A percentile compares a stretch with the other conserved stretches of the same genome.
These are phyloP conservation scores for Ceratobasidium sp. DNA, from an alignment of 1,284 basidiomycete species.

Conservation along the genomic window DNA sequence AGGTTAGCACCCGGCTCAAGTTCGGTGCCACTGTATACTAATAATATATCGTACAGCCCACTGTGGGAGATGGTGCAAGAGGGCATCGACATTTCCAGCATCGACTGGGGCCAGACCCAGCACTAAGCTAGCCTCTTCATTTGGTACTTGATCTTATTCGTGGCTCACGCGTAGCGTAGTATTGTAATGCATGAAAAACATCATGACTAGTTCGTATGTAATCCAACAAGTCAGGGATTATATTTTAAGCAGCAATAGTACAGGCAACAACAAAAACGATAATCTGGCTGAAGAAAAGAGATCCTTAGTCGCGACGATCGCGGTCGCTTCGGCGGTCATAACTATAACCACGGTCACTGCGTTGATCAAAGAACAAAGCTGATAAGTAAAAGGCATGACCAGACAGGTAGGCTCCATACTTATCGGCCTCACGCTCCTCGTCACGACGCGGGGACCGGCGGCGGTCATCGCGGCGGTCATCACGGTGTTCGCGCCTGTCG, in stretches of 20 bases:
- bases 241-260: slow-evolving; percentile 30
- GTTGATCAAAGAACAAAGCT: slow-evolving; percentile 29
- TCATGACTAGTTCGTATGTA: background rate
- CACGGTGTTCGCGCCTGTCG: slow-evolving; percentile 47
- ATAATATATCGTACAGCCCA: slow-evolving; percentile 66
- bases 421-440: slow-evolving; percentile 18
- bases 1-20: slow-evolving; percentile 54
- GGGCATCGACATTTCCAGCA: slow-evolving; percentile 92
- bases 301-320: slow-evolving; percentile 30
- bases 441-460: slow-evolving; percentile 34
- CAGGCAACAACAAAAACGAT: slow-evolving; percentile 7
- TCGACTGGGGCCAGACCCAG: slow-evolving; percentile 86
- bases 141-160: slow-evolving; percentile 6
- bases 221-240: slow-evolving; percentile 21
- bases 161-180: background rate
- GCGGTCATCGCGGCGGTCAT: slow-evolving; percentile 47
- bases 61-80: slow-evolving; percentile 99
- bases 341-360: slow-evolving; percentile 23
- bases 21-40: slow-evolving; percentile 6
- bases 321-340: slow-evolving; percentile 19
- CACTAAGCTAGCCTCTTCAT: slow-evolving; percentile 55
- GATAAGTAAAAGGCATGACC: slow-evolving; percentile 6
- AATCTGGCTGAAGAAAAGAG: slow-evolving; percentile 6
- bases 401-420: slow-evolving; percentile 10
- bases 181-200: slow-evolving; percentile 2